Conservation (phyloP, 495 filamentous ascomycete genomes). For the Pseudotulostoma volvatum region DNA sequence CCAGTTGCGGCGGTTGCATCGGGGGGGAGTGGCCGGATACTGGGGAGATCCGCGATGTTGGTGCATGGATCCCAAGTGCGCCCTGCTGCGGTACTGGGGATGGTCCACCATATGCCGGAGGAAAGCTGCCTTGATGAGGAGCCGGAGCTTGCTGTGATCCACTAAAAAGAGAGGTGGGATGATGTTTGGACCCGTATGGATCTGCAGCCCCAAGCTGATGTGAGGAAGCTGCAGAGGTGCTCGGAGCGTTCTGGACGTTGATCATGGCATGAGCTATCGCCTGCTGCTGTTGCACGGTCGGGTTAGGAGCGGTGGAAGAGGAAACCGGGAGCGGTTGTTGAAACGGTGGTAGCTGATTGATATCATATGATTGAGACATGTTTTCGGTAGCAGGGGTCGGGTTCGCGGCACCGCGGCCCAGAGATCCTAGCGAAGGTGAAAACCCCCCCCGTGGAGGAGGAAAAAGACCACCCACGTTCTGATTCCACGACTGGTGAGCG, state of each 20-base stretch:
- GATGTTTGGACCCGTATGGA: slow-evolving; percentile 41
- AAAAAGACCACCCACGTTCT: slow-evolving; percentile 21
- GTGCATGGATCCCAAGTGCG: slow-evolving; percentile 39
- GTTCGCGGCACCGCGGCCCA: slow-evolving; percentile 31
- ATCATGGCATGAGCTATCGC: slow-evolving; percentile 24
- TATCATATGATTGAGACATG: slow-evolving; percentile 40
- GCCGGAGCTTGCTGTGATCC: slow-evolving; percentile 43
- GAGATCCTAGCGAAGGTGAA: slow-evolving; percentile 35
- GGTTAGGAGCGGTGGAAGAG: slow-evolving; percentile 16
- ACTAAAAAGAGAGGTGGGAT: slow-evolving; percentile 40
- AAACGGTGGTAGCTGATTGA: slow-evolving; percentile 38
- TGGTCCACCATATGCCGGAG: slow-evolving; percentile 36
- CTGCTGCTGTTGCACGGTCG: slow-evolving; percentile 9
- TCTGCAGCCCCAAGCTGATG: slow-evolving; percentile 46
- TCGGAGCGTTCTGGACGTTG: slow-evolving; percentile 19
- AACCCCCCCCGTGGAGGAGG: slow-evolving; percentile 33
- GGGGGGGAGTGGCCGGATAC: slow-evolving; percentile 30
- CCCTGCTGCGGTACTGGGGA: slow-evolving; percentile 39
- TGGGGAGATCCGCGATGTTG: slow-evolving; percentile 38
- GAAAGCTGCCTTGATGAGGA: slow-evolving; percentile 42
- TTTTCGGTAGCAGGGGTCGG: slow-evolving; percentile 28
- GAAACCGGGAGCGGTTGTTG: slow-evolving; percentile 36
- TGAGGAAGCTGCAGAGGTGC: slow-evolving; percentile 41
- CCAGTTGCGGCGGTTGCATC: slow-evolving; percentile 29
- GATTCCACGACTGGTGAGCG: slow-evolving; percentile 28